Conservation (phyloP, 148 eudicot genomes). For the Vaccinium vitisidaea region DNA sequence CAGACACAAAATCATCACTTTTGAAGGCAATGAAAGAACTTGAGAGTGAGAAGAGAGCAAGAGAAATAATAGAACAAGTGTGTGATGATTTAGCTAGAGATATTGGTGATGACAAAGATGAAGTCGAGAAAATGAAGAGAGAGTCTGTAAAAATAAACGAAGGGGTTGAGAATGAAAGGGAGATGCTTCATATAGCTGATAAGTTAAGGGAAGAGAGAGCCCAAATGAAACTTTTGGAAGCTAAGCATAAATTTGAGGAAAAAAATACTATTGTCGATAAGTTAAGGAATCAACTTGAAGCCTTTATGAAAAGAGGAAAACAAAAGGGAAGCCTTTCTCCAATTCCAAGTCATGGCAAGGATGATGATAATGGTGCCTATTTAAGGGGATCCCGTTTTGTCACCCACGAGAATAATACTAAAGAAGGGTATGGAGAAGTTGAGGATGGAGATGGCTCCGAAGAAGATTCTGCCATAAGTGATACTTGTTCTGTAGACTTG, state of each 20-base stretch:
- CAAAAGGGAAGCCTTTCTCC: slow-evolving; percentile 33
- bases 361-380: slow-evolving; percentile 29
- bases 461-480: slow-evolving; percentile 60
- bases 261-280: slow-evolving; percentile 60
- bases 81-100: slow-evolving; percentile 67
- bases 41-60: slow-evolving; percentile 63
- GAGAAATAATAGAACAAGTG: slow-evolving; percentile 60
- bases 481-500: slow-evolving; percentile 65
- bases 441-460: slow-evolving; percentile 48
- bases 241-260: slow-evolving; percentile 60
- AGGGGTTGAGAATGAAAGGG: slow-evolving; percentile 55
- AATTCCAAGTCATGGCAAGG: slow-evolving; percentile 29
- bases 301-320: slow-evolving; percentile 39
- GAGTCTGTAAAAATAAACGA: slow-evolving; percentile 43
- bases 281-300: slow-evolving; percentile 63
- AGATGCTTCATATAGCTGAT: slow-evolving; percentile 56
- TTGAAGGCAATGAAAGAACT: slow-evolving; percentile 61
- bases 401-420: slow-evolving; percentile 33
- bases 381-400: slow-evolving; percentile 22
- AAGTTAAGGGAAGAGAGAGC: slow-evolving; percentile 53
- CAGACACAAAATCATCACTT: slow-evolving; percentile 59
- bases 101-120: slow-evolving; percentile 53
- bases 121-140: slow-evolving; percentile 45
- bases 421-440: slow-evolving; percentile 51
- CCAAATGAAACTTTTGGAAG: slow-evolving; percentile 57